These are phyloP conservation scores for Rhododendron vialii DNA, from an alignment of 148 eudicot species.

Conservation along the genomic window DNA sequence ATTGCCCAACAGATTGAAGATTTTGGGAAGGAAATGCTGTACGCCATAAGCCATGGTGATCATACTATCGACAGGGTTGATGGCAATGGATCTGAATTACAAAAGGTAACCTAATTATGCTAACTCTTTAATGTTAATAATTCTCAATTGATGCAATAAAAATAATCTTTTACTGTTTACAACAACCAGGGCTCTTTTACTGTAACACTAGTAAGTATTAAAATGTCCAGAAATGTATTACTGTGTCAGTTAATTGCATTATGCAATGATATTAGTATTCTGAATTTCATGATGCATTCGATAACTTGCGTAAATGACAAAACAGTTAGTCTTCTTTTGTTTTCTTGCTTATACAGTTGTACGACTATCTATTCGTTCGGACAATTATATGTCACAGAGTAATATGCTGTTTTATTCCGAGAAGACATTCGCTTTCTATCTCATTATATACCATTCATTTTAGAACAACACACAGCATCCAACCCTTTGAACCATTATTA, in stretches of 20 bases:
- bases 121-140: background rate
- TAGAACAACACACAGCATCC: background rate
- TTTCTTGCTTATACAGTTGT: background rate
- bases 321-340: background rate
- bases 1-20: slow-evolving; percentile 71
- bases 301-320: background rate
- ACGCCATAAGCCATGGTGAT: slow-evolving; percentile 39
- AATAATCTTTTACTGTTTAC: background rate
- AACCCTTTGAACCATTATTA: background rate
- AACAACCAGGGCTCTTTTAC: background rate
- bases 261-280: background rate
- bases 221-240: background rate
- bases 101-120: slow-evolving; percentile 42
- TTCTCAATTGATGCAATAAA: background rate
- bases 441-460: background rate
- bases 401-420: background rate
- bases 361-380: background rate
- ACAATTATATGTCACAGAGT: background rate
- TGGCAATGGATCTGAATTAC: slow-evolving; percentile 41
- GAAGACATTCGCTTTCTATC: background rate
- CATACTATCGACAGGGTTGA: slow-evolving; percentile 24
- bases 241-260: background rate
- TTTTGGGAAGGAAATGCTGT: slow-evolving; percentile 77
- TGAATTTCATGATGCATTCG: background rate
- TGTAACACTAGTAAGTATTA: background rate